These are phyloP conservation scores for Penicillium sp. DNA, from an alignment of 2,329 filamentous ascomycete species.

Conservation along the genomic window DNA sequence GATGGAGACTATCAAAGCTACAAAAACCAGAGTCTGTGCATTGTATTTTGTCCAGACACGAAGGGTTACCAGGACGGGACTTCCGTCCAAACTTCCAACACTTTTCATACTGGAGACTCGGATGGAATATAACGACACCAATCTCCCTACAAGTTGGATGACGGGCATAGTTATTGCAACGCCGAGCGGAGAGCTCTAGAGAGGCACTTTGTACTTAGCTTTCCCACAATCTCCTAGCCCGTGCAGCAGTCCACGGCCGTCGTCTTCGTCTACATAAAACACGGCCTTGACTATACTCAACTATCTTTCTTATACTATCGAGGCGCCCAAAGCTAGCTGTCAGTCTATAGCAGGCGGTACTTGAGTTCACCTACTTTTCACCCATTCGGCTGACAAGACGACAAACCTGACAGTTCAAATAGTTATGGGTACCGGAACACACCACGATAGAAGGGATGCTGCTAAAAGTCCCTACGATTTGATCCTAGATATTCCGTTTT, in stretches of 20 bases:
- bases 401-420: slow-evolving; percentile 52
- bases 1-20: background rate
- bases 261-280: background rate
- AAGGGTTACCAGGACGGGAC: background rate
- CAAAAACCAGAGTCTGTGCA: background rate
- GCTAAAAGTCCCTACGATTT: background rate
- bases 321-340: slow-evolving; percentile 76
- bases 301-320: slow-evolving; percentile 68
- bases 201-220: background rate
- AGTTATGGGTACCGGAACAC: slow-evolving; percentile 63
- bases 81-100: background rate
- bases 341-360: slow-evolving; percentile 75
- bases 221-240: background rate
- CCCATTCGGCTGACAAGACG: slow-evolving; percentile 19
- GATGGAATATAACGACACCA: background rate
- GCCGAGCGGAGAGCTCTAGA: background rate
- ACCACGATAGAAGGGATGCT: background rate
- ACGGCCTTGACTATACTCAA: slow-evolving; percentile 51
- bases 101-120: background rate
- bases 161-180: background rate
- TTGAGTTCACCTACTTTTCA: slow-evolving; percentile 68
- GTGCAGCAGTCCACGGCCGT: background rate
- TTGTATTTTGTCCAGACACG: background rate
- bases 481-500: background rate
- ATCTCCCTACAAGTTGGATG: background rate